Evolutionary conservation across 2,329 filamentous ascomycete genomes (phyloP).

Genomic region (Xylaria sp.): DNA sequence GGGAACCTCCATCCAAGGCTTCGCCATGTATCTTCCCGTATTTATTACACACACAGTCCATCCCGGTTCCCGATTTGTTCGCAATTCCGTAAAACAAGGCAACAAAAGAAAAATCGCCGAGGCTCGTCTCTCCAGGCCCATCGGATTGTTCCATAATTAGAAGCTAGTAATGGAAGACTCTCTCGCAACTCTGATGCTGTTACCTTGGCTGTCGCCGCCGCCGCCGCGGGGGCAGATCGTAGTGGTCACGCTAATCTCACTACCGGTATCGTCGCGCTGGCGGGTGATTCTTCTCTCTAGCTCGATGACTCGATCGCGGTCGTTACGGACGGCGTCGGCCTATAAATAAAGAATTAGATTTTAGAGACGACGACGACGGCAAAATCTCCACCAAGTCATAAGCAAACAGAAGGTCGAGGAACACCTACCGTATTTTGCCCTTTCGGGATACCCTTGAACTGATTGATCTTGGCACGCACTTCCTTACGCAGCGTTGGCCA

Average conservation of each 20-base stretch:
- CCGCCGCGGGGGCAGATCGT: constrained; percentile 19
- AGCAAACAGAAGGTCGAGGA: background rate
- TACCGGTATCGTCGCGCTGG: constrained; percentile 34
- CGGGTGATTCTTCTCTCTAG: constrained; percentile 40
- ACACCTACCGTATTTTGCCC: constrained; percentile 39
- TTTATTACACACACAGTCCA: background rate
- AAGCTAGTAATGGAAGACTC: constrained; percentile 19
- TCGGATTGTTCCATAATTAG: background rate
- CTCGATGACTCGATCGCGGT: constrained; percentile 46
- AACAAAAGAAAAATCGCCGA: background rate
- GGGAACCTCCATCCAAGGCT: background rate
- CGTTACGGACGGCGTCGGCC: constrained; percentile 46
- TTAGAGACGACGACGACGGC: too few relatives aligned
- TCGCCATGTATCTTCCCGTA: too few relatives aligned
- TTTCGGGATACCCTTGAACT: constrained; percentile 44
- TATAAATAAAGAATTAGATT: background rate
- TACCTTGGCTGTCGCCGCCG: constrained; percentile 11
- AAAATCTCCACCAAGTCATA: too few relatives aligned
- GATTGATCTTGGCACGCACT: constrained; percentile 37
- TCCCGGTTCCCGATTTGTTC: background rate
- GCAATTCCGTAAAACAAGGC: background rate
- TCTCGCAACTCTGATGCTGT: constrained; percentile 19
- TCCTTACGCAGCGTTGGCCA: constrained; percentile 56
- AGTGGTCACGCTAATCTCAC: constrained; percentile 36
- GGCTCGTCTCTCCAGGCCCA: background rate